Percentiles rank a stretch among this genome's conserved stretches.
Conservation (phyloP, 2,329 filamentous ascomycete species). For the Amphichorda felina region DNA sequence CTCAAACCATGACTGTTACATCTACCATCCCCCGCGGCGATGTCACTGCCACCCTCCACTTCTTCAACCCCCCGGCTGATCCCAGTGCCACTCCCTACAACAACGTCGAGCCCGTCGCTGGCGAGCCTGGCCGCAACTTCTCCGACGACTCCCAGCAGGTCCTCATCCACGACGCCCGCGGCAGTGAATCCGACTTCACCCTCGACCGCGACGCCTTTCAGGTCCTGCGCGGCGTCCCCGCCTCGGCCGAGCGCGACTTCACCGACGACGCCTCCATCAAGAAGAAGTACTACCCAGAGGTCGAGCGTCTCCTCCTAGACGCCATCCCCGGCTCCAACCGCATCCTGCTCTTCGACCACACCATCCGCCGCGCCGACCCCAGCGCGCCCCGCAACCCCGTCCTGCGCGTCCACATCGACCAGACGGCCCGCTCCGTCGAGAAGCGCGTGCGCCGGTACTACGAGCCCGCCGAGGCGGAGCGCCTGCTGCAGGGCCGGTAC, state of each 20-base stretch:
- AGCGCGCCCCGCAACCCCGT: constrained; percentile 57
- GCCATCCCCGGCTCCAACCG: constrained; percentile 53
- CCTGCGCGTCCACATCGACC: constrained; percentile 68
- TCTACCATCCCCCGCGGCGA: constrained; percentile 40
- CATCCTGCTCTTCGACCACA: constrained; percentile 78
- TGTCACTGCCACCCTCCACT: constrained; percentile 51
- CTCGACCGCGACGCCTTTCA: constrained; percentile 69
- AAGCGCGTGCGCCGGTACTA: constrained; percentile 56
- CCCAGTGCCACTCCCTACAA: constrained; percentile 45
- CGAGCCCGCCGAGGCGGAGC: constrained; percentile 52
- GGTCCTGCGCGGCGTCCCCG: constrained; percentile 44
- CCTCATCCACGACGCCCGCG: constrained; percentile 61
- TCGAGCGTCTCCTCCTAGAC: constrained; percentile 58
- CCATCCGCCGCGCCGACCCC: constrained; percentile 56
- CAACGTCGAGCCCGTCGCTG: constrained; percentile 55
- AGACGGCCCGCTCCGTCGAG: constrained; percentile 55
- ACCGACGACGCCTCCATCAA: constrained; percentile 57
- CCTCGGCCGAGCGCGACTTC: constrained; percentile 48
- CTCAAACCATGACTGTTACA: constrained; percentile 28
- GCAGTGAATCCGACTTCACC: constrained; percentile 50
- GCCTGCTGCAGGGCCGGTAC: constrained; percentile 55
- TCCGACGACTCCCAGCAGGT: constrained; percentile 35
- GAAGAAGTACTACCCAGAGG: constrained; percentile 71
- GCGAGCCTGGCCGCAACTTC: constrained; percentile 56
- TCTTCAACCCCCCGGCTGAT: constrained; percentile 50